Percentiles rank a stretch among this genome's conserved stretches.
phyloP scores from a whole-genome alignment of 1,284 basidiomycete species.

The Porogramme epimiltina region DNA sequence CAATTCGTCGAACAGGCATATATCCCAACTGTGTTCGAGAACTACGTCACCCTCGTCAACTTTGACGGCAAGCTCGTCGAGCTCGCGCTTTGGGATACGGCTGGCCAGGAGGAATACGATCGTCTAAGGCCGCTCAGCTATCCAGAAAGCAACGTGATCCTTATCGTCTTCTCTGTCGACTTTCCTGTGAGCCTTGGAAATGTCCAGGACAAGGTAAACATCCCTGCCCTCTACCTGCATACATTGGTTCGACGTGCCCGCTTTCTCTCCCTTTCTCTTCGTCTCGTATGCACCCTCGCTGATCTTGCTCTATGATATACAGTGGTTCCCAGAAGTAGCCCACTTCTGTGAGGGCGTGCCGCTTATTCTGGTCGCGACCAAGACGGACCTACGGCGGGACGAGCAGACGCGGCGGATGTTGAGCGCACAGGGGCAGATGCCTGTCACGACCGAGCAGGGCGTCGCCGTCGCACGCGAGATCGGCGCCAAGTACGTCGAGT shows the following conservation, averaged over 20 bases:
- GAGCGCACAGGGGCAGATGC: slow-evolving; percentile 86
- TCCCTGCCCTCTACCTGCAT: neutral
- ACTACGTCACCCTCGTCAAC: slow-evolving; percentile 89
- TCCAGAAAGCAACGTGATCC: slow-evolving; percentile 94
- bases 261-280: neutral
- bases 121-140: slow-evolving; percentile 92
- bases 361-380: slow-evolving; percentile 91
- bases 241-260: neutral
- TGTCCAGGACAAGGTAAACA: slow-evolving; percentile 86
- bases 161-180: slow-evolving; percentile 97
- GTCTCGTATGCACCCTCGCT: neutral
- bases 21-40: slow-evolving; percentile 98
- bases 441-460: slow-evolving; percentile 83
- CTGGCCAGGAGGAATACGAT: slow-evolving; percentile 98
- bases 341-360: slow-evolving; percentile 97
- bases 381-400: slow-evolving; percentile 90
- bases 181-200: slow-evolving; percentile 94
- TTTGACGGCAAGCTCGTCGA: slow-evolving; percentile 92
- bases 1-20: slow-evolving; percentile 75
- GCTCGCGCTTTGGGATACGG: slow-evolving; percentile 97
- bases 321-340: slow-evolving; percentile 98
- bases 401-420: slow-evolving; percentile 91
- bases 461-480: slow-evolving; percentile 85
- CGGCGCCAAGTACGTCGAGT: slow-evolving; percentile 95
- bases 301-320: neutral